Evolutionary conservation across 257 asterid genomes (phyloP).

Genomic region (Solanum dulcamara): DNA sequence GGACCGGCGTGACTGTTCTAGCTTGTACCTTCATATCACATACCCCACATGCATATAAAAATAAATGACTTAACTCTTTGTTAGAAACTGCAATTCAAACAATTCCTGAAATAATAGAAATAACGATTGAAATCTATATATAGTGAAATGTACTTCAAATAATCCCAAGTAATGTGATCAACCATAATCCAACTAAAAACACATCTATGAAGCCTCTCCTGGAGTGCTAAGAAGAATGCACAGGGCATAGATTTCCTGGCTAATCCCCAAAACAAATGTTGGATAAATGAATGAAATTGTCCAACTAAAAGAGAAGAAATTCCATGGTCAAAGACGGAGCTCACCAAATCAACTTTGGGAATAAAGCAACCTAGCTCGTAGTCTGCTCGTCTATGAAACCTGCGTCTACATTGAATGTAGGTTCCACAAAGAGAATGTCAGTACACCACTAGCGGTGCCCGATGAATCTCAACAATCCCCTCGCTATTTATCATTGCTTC

Average conservation of each 20-base stretch:
- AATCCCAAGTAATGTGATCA: neutral
- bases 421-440: neutral
- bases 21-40: neutral
- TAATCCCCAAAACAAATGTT: neutral
- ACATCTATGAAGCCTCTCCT: neutral
- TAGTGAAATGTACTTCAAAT: neutral
- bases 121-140: neutral
- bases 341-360: neutral
- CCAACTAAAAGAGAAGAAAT: neutral
- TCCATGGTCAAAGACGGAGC: neutral
- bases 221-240: neutral
- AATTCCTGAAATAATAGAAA: neutral
- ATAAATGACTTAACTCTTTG: neutral
- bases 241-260: neutral
- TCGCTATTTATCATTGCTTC: neutral
- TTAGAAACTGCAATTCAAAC: neutral
- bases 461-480: neutral
- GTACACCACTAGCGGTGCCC: neutral
- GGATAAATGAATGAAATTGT: neutral
- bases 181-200: neutral
- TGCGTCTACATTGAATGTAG: neutral
- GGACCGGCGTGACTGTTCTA: neutral
- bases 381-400: neutral
- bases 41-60: neutral
- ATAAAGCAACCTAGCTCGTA: neutral